phyloP scores from a whole-genome alignment of 495 filamentous ascomycete genomes.

The Podospora pseudocomata region DNA sequence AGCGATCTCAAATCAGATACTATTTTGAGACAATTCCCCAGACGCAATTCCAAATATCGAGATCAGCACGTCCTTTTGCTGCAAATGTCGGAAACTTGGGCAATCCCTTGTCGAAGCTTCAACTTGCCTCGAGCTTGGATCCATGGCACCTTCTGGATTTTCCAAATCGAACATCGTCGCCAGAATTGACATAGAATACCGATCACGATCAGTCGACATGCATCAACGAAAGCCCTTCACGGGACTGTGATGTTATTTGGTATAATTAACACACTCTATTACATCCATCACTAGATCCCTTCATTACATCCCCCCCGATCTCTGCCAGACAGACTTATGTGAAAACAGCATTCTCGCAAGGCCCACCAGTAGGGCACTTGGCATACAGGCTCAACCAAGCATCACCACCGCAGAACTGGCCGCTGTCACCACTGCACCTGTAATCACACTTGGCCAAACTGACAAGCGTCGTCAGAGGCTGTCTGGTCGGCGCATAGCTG shows the following conservation, averaged over 20 bases:
- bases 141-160: not conserved
- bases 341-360: constrained; percentile 27
- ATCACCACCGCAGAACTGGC: constrained; percentile 43
- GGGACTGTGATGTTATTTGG: not conserved
- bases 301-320: not conserved
- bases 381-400: constrained; percentile 33
- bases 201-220: not conserved
- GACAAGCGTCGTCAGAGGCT: constrained; percentile 25
- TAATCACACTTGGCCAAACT: constrained; percentile 34
- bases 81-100: not conserved
- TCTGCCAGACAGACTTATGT: constrained; percentile 6
- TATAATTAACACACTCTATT: not conserved
- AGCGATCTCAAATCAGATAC: not conserved
- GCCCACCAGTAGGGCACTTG: constrained; percentile 22
- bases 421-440: constrained; percentile 38
- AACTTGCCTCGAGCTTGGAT: not conserved
- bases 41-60: not conserved
- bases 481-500: constrained; percentile 24
- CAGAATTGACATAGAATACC: not conserved
- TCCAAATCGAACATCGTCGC: not conserved
- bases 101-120: not conserved
- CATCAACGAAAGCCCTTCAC: not conserved
- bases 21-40: not conserved
- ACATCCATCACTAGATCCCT: not conserved
- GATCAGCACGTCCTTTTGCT: not conserved